A percentile compares a stretch with the other conserved stretches of the same genome.
phyloP scores from a whole-genome alignment of 768 basidiomycete species.

The Lactarius quietus region DNA sequence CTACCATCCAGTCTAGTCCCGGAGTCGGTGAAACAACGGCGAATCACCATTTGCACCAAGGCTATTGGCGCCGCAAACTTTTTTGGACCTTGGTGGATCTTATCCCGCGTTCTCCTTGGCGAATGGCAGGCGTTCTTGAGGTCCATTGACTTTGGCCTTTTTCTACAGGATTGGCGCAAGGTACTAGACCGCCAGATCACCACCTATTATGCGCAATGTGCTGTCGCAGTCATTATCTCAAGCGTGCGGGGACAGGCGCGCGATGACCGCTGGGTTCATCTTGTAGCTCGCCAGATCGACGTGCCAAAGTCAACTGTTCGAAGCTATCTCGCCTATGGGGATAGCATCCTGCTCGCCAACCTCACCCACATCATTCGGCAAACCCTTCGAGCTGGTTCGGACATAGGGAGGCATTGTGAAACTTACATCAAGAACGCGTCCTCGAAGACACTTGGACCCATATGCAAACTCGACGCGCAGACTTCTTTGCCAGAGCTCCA shows the following conservation, averaged over 20 bases:
- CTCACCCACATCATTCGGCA: not conserved
- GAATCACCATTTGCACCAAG: conserved; percentile 14
- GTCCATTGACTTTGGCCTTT: conserved; percentile 11
- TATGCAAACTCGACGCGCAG: not conserved
- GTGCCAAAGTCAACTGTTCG: not conserved
- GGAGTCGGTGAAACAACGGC: conserved; percentile 5
- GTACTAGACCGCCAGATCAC: not conserved
- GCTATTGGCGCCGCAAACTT: not conserved
- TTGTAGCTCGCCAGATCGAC: not conserved
- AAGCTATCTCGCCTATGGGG: not conserved
- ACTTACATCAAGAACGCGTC: not conserved
- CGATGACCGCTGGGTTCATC: not conserved
- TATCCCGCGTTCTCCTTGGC: conserved; percentile 4
- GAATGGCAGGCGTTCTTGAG: conserved; percentile 3
- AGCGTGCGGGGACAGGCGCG: not conserved
- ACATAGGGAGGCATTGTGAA: not conserved
- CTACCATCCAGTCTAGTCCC: conserved; percentile 7
- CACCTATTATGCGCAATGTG: conserved; percentile 9
- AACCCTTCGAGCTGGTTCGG: not conserved
- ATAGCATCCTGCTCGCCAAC: not conserved
- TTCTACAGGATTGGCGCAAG: not conserved
- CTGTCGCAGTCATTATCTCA: not conserved
- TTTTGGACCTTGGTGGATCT: conserved; percentile 10
- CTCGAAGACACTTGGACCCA: not conserved
- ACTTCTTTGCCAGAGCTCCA: not conserved